These are phyloP conservation scores for Fusarium chaquense DNA, from an alignment of 2,329 filamentous ascomycete genomes.

Conservation along the genomic window DNA sequence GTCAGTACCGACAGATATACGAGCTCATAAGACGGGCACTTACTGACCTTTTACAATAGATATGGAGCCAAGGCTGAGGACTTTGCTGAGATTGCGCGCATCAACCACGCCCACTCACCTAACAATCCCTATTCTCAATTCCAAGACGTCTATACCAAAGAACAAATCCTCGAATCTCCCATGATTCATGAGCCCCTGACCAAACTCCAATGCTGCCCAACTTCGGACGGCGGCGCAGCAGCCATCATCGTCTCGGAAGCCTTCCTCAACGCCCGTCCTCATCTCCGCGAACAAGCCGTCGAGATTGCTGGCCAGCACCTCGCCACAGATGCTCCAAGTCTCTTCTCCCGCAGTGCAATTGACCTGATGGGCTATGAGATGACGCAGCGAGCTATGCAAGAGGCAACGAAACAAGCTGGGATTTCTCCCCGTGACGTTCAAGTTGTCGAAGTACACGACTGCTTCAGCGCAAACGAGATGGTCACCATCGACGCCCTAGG, in stretches of 20 bases:
- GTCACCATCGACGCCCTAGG: slow-evolving; percentile 88
- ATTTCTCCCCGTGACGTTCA: slow-evolving; percentile 76
- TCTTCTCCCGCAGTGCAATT: slow-evolving; percentile 85
- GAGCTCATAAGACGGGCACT: slow-evolving; percentile 2
- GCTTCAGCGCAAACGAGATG: slow-evolving; percentile 97
- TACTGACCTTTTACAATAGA: slow-evolving; percentile 56
- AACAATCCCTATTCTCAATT: slow-evolving; percentile 99
- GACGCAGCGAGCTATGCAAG: slow-evolving; percentile 76
- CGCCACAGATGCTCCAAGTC: slow-evolving; percentile 82
- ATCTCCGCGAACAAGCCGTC: slow-evolving; percentile 85
- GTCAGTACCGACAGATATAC: slow-evolving; percentile 57
- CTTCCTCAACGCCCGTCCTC: slow-evolving; percentile 87
- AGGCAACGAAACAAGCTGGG: slow-evolving; percentile 80
- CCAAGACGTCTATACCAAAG: slow-evolving; percentile 87
- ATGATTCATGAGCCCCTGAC: slow-evolving; percentile 90
- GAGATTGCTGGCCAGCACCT: slow-evolving; percentile 89
- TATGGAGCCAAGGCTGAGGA: slow-evolving; percentile 86
- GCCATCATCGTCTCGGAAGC: slow-evolving; percentile 88
- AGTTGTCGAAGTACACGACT: slow-evolving; percentile 95
- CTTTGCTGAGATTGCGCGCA: slow-evolving; percentile 92
- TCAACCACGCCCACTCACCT: slow-evolving; percentile 93
- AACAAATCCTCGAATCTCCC: slow-evolving; percentile 80
- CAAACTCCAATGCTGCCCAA: slow-evolving; percentile 98
- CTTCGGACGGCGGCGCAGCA: slow-evolving; percentile 90
- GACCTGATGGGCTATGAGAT: slow-evolving; percentile 92